These are phyloP conservation scores for Leucocoprinus leucothites DNA, from an alignment of 768 basidiomycete genomes.

Conservation along the genomic window DNA sequence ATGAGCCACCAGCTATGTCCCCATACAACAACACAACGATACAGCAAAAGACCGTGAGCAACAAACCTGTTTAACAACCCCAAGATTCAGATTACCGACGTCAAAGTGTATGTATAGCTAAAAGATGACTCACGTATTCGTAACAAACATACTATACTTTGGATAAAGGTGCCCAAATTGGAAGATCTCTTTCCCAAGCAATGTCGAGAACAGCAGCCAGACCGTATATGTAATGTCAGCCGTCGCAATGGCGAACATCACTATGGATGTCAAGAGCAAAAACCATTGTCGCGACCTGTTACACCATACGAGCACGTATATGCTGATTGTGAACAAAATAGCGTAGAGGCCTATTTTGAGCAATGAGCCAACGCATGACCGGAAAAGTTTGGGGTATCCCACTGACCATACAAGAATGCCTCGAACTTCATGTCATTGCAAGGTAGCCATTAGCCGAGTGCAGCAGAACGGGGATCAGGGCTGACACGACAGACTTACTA, in stretches of 20 bases:
- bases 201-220: conserved; percentile 24
- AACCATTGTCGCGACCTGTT: conserved; percentile 24
- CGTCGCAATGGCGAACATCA: conserved; percentile 34
- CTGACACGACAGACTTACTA: too few relatives aligned
- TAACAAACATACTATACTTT: conserved; percentile 33
- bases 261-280: conserved; percentile 26
- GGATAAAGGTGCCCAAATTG: conserved; percentile 23
- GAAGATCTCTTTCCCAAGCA: conserved; percentile 17
- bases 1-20: conserved; percentile 25
- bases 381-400: neutral
- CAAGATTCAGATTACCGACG: too few relatives aligned
- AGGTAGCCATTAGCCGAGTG: too few relatives aligned
- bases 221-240: conserved; percentile 31
- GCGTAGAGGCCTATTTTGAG: conserved; percentile 28
- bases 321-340: conserved; percentile 33
- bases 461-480: too few relatives aligned
- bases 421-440: conserved; percentile 18
- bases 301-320: conserved; percentile 28
- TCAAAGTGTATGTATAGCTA: too few relatives aligned
- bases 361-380: too few relatives aligned
- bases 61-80: conserved; percentile 24
- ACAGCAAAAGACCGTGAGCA: conserved; percentile 31
- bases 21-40: conserved; percentile 40
- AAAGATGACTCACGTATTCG: conserved; percentile 31
- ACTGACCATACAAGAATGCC: conserved; percentile 25